Evolutionary conservation across 306 rosid species (phyloP).

Genomic region (Aeschynomene evenia): DNA sequence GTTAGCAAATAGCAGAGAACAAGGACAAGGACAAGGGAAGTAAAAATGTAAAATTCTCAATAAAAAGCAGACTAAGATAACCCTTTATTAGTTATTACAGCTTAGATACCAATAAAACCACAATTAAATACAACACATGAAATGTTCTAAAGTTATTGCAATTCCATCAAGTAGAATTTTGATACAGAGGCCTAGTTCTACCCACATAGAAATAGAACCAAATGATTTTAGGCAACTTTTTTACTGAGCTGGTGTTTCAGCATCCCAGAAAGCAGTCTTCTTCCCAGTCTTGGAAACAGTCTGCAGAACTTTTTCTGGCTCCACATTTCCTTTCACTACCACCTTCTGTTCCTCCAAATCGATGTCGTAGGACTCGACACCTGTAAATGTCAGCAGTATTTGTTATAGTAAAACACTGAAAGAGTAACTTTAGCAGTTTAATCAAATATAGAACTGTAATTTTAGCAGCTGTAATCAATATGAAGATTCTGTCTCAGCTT

Average conservation of each 20-base stretch:
- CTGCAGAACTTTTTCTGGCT: conserved; percentile 70
- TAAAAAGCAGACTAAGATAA: conserved; percentile 7
- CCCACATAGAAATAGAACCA: conserved; percentile 18
- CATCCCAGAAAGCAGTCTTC: conserved; percentile 86
- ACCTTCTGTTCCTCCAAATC: conserved; percentile 88
- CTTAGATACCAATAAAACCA: conserved; percentile 25
- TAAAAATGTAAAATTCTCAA: conserved; percentile 17
- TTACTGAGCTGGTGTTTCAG: conserved; percentile 44
- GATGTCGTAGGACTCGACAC: conserved; percentile 86
- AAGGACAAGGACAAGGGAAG: neutral
- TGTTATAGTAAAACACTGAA: neutral
- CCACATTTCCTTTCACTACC: conserved; percentile 81
- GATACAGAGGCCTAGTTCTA: conserved; percentile 15
- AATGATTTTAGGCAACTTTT: conserved; percentile 45
- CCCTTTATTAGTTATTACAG: conserved; percentile 27
- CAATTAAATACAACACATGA: conserved; percentile 24
- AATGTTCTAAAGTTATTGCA: conserved; percentile 10
- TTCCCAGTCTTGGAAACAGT: conserved; percentile 94
- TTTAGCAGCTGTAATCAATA: neutral
- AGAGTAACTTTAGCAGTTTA: conserved; percentile 1
- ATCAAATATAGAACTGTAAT: neutral
- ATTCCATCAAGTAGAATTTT: conserved; percentile 12
- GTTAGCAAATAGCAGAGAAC: neutral
- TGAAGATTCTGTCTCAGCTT: neutral
- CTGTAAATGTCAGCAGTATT: conserved; percentile 40